These are phyloP conservation scores for Lophiotrema nucula DNA, from an alignment of 495 filamentous ascomycete genomes.

Conservation along the genomic window DNA sequence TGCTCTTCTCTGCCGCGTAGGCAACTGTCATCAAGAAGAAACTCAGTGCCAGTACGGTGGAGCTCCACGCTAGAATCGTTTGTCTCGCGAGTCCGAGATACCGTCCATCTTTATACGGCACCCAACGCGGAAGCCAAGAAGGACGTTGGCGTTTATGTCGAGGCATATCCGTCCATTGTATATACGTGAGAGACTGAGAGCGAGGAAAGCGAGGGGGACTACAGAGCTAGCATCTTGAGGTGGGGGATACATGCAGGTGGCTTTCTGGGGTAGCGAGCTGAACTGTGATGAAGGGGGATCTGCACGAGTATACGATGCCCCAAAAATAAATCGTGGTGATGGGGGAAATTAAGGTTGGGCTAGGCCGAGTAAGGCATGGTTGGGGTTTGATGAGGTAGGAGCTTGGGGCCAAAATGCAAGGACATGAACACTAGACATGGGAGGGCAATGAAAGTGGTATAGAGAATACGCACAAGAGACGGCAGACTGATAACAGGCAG, in stretches of 20 bases:
- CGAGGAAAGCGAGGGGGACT: slow-evolving; percentile 17
- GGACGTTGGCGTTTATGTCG: slow-evolving; percentile 25
- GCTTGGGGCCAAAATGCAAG: neutral
- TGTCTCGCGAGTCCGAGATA: slow-evolving; percentile 22
- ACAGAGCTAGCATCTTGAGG: neutral
- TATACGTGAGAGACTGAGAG: neutral
- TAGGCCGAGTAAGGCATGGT: neutral
- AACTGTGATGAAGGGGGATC: neutral
- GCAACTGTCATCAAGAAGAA: slow-evolving; percentile 24
- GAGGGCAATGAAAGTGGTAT: too few species aligned
- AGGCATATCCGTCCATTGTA: slow-evolving; percentile 8
- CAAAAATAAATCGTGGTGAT: neutral
- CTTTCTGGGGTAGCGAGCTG: slow-evolving; percentile 18
- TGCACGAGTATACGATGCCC: neutral
- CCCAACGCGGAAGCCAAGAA: slow-evolving; percentile 18
- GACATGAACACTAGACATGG: neutral
- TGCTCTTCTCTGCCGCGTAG: slow-evolving; percentile 14
- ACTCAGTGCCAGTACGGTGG: slow-evolving; percentile 4
- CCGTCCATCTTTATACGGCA: slow-evolving; percentile 27
- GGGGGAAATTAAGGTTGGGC: neutral
- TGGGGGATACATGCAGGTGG: neutral
- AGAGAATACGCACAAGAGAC: too few species aligned
- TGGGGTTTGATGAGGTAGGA: neutral
- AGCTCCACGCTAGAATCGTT: slow-evolving; percentile 18
- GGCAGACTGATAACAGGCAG: too few species aligned